phyloP scores from a whole-genome alignment of 768 basidiomycete species.

The Naganishia randhawae region DNA sequence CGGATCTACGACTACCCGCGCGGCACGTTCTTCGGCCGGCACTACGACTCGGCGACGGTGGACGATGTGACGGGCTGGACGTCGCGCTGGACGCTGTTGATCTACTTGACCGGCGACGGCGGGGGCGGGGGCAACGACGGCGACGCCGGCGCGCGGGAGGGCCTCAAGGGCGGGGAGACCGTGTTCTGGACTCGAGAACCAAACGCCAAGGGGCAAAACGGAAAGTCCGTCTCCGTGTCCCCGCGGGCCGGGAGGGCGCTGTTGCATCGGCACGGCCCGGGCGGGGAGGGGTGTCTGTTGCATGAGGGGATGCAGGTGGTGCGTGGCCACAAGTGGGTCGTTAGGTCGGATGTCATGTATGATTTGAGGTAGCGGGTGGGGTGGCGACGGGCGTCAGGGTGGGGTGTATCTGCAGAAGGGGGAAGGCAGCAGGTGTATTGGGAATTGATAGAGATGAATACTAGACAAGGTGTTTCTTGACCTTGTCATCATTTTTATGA shows the following conservation, averaged over 20 bases:
- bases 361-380: neutral
- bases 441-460: too few relatives aligned
- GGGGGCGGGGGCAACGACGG: too few relatives aligned
- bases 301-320: slow-evolving; percentile 26
- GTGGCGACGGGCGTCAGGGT: too few relatives aligned
- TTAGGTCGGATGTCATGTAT: slow-evolving; percentile 29
- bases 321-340: slow-evolving; percentile 25
- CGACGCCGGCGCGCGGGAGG: slow-evolving; percentile 6
- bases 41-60: slow-evolving; percentile 20
- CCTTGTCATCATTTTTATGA: too few relatives aligned
- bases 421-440: too few relatives aligned
- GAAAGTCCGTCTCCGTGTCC: slow-evolving; percentile 2
- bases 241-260: slow-evolving; percentile 21
- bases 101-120: slow-evolving; percentile 30
- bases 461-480: too few relatives aligned
- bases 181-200: slow-evolving; percentile 12
- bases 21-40: slow-evolving; percentile 23
- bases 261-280: slow-evolving; percentile 29
- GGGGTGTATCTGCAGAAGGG: too few relatives aligned
- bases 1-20: slow-evolving; percentile 29
- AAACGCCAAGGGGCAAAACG: slow-evolving; percentile 6
- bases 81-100: slow-evolving; percentile 23
- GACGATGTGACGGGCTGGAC: slow-evolving; percentile 6
- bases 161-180: neutral
- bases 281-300: slow-evolving; percentile 28